Conservation (phyloP, 257 asterid genomes). For the Solanum rostratum region DNA sequence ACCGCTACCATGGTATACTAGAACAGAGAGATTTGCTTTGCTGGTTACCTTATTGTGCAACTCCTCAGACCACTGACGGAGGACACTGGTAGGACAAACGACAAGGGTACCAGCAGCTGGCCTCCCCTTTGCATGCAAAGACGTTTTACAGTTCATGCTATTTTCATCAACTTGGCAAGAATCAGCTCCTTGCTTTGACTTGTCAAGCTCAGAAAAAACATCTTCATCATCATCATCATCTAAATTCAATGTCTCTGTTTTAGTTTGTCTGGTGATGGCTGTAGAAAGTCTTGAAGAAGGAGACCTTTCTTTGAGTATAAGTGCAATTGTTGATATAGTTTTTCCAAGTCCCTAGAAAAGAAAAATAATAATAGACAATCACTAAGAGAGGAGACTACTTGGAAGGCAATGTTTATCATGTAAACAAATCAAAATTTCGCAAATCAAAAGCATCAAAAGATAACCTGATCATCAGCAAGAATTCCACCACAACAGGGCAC, state of each 20-base stretch:
- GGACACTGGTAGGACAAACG: constrained; percentile 98
- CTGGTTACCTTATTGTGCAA: constrained; percentile 72
- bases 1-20: constrained; percentile 77
- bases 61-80: constrained; percentile 95
- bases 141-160: constrained; percentile 5
- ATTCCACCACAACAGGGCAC: constrained; percentile 93
- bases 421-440: not conserved
- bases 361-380: not conserved
- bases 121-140: constrained; percentile 51
- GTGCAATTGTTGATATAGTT: constrained; percentile 92
- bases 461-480: constrained; percentile 99
- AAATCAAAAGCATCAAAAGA: not conserved
- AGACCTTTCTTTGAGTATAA: constrained; percentile 79
- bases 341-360: constrained; percentile 89
- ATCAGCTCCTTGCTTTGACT: constrained; percentile 18
- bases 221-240: constrained; percentile 92
- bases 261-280: constrained; percentile 22
- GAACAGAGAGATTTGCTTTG: constrained; percentile 77
- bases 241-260: constrained; percentile 73
- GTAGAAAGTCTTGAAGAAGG: constrained; percentile 41
- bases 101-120: constrained; percentile 94
- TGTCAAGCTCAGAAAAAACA: constrained; percentile 22
- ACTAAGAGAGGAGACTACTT: not conserved
- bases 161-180: constrained; percentile 23
- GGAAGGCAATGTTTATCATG: not conserved